Evolutionary conservation across 305 asterid species (phyloP).

Genomic region (Ilex paraguariensis): DNA sequence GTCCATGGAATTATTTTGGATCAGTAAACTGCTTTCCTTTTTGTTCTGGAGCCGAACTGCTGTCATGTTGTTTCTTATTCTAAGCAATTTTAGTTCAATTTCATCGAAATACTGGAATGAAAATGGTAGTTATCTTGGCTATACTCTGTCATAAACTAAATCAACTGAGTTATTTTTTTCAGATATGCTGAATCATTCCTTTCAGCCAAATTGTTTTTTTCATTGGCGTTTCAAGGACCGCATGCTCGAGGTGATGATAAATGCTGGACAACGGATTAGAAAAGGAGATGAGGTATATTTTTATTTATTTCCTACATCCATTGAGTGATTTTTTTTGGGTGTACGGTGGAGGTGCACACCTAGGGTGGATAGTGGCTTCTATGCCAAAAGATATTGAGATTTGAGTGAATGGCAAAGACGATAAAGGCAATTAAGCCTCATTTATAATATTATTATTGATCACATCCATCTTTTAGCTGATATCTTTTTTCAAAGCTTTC

Average conservation of each 20-base stretch:
- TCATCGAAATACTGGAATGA: not conserved
- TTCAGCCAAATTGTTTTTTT: slow-evolving; percentile 89
- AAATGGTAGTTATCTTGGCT: slow-evolving; percentile 6
- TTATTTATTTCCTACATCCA: not conserved
- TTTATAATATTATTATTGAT: too few relatives aligned
- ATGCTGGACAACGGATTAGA: slow-evolving; percentile 82
- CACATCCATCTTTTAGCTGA: too few relatives aligned
- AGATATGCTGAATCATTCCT: slow-evolving; percentile 98
- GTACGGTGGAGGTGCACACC: too few relatives aligned
- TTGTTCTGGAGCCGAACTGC: not conserved
- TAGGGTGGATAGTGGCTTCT: too few relatives aligned
- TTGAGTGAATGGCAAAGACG: too few relatives aligned
- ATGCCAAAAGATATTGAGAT: too few relatives aligned
- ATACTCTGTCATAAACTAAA: slow-evolving; percentile 12
- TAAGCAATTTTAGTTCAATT: not conserved
- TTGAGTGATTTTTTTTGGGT: slow-evolving; percentile 2
- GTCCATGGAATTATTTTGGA: not conserved
- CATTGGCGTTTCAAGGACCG: slow-evolving; percentile 99
- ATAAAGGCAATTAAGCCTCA: too few relatives aligned
- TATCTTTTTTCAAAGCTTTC: too few relatives aligned
- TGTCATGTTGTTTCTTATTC: not conserved
- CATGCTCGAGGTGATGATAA: slow-evolving; percentile 97
- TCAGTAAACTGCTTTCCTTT: not conserved
- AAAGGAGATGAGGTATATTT: slow-evolving; percentile 91
- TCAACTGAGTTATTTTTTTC: slow-evolving; percentile 25